These are phyloP conservation scores for Hypoxylon sp. DNA, from an alignment of 2,329 filamentous ascomycete species.

Conservation along the genomic window DNA sequence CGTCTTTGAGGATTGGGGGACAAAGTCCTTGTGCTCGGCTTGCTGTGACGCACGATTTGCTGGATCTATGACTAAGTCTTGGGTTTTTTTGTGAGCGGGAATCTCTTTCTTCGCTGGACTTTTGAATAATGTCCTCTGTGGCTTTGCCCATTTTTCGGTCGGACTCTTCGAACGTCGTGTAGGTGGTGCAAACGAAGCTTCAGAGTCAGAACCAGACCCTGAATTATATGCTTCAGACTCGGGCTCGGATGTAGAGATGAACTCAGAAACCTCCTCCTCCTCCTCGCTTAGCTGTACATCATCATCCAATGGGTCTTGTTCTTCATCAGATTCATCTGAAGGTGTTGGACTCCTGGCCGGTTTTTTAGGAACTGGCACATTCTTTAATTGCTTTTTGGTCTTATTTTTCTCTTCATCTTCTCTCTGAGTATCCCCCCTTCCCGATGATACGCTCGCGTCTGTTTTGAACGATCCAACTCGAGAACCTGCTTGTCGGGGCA, in stretches of 20 bases:
- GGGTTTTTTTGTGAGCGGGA: slow-evolving; percentile 11
- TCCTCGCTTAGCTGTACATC: slow-evolving; percentile 26
- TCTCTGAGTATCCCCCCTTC: slow-evolving; percentile 21
- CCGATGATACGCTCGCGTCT: slow-evolving; percentile 18
- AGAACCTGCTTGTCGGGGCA: slow-evolving; percentile 17
- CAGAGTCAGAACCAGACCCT: slow-evolving; percentile 37
- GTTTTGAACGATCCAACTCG: slow-evolving; percentile 11
- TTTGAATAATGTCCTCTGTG: slow-evolving; percentile 35
- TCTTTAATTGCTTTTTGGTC: slow-evolving; percentile 14
- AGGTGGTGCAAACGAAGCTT: slow-evolving; percentile 32
- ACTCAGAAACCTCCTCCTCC: slow-evolving; percentile 39
- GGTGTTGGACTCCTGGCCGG: slow-evolving; percentile 1
- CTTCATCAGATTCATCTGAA: slow-evolving; percentile 28
- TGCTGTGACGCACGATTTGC: slow-evolving; percentile 29
- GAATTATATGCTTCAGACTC: slow-evolving; percentile 32
- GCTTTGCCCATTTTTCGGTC: slow-evolving; percentile 26
- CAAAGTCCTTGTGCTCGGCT: slow-evolving; percentile 7
- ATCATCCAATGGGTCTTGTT: slow-evolving; percentile 16
- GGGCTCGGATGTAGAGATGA: slow-evolving; percentile 33
- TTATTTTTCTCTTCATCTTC: slow-evolving; percentile 17
- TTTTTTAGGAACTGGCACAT: neutral
- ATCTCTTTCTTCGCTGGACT: slow-evolving; percentile 27
- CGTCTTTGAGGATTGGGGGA: slow-evolving; percentile 26
- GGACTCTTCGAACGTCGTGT: slow-evolving; percentile 35
- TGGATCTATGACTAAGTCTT: slow-evolving; percentile 8